phyloP scores from a whole-genome alignment of 2,329 filamentous ascomycete genomes.

The Xylaria digitata region DNA sequence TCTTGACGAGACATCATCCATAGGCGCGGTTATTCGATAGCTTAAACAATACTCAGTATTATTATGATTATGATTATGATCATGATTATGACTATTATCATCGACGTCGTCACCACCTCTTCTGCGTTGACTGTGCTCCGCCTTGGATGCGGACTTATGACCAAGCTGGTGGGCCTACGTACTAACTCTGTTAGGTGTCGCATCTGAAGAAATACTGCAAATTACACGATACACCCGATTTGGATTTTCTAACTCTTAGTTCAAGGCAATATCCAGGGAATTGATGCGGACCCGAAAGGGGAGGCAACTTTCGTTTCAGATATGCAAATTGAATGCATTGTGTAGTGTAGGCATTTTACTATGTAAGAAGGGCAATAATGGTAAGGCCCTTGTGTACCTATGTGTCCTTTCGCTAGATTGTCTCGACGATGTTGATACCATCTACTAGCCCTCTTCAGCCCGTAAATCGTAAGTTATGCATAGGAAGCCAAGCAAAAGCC shows the following conservation, averaged over 20 bases:
- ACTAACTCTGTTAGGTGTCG: no score
- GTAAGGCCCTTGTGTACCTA: neutral
- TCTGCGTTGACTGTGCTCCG: neutral
- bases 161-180: no score
- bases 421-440: neutral
- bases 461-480: constrained; percentile 5
- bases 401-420: constrained; percentile 5
- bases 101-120: no score
- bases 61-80: no score
- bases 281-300: constrained; percentile 3
- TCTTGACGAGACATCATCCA: neutral
- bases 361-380: constrained; percentile 8
- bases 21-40: no score
- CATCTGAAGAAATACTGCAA: neutral
- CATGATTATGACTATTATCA: no score
- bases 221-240: neutral
- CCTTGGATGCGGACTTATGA: no score
- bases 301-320: constrained; percentile 12
- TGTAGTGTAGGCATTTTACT: constrained; percentile 1
- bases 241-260: neutral
- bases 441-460: constrained; percentile 1
- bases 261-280: neutral
- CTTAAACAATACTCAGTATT: no score
- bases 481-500: neutral
- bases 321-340: neutral